A percentile compares a stretch with the other conserved stretches of the same genome.
phyloP scores from a whole-genome alignment of 1,284 basidiomycete genomes.

The Lentinula novae-zelandiae region DNA sequence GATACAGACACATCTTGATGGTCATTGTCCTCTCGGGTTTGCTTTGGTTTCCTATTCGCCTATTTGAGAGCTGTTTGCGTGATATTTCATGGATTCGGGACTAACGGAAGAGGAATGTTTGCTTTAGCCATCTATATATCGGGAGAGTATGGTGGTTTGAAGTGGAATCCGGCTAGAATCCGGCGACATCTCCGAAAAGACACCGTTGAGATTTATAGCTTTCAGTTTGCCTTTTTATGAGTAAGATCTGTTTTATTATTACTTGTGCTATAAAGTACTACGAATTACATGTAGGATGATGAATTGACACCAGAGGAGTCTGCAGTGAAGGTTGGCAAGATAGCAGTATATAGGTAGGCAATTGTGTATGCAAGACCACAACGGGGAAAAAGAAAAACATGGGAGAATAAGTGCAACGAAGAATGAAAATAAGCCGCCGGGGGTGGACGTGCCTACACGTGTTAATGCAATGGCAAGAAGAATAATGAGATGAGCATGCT shows the following conservation, averaged over 20 bases:
- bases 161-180: no score
- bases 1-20: background rate
- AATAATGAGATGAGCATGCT: conserved; percentile 26
- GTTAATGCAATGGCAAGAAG: conserved; percentile 17
- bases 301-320: background rate
- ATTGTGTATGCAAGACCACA: conserved; percentile 19
- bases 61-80: background rate
- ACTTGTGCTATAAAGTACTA: conserved; percentile 32
- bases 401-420: conserved; percentile 10
- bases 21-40: background rate
- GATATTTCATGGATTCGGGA: background rate
- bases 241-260: background rate
- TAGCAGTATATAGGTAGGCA: conserved; percentile 22
- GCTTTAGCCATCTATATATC: background rate
- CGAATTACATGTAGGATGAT: conserved; percentile 32
- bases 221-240: background rate
- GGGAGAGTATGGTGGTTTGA: no score
- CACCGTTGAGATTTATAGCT: no score
- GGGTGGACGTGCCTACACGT: conserved; percentile 16
- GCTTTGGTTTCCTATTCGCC: background rate
- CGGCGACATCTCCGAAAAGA: no score
- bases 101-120: background rate
- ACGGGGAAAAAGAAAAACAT: conserved; percentile 21
- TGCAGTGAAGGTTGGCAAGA: conserved; percentile 21
- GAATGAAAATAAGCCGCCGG: conserved; percentile 15